Conservation (phyloP, 2,329 filamentous ascomycete species). For the Coleophoma eucalyptorum region DNA sequence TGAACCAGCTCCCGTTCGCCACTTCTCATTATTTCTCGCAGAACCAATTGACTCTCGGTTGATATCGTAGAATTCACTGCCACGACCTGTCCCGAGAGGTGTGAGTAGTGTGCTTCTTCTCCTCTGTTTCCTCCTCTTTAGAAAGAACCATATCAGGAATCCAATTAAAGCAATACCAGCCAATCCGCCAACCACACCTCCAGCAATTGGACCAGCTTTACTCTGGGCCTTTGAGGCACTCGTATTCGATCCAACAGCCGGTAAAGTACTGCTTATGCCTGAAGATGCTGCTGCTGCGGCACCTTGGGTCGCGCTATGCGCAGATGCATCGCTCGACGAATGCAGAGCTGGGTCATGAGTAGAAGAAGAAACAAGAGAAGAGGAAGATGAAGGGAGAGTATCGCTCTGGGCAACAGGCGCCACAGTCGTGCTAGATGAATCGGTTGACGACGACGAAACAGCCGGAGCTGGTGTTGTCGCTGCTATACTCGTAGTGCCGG, state of each 20-base stretch:
- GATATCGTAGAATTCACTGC: slow-evolving; percentile 18
- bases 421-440: slow-evolving; percentile 18
- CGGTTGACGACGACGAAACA: slow-evolving; percentile 18
- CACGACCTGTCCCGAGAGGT: slow-evolving; percentile 16
- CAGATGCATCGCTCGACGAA: not conserved
- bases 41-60: slow-evolving; percentile 16
- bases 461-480: slow-evolving; percentile 7
- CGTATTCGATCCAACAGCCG: not conserved
- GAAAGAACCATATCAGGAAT: slow-evolving; percentile 20
- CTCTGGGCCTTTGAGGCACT: slow-evolving; percentile 10
- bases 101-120: slow-evolving; percentile 19
- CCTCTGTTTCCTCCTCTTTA: slow-evolving; percentile 15
- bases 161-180: slow-evolving; percentile 20
- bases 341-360: not conserved
- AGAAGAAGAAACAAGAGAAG: slow-evolving; percentile 8
- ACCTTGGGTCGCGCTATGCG: not conserved
- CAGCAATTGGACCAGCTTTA: slow-evolving; percentile 19
- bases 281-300: not conserved
- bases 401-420: slow-evolving; percentile 20
- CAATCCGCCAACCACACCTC: slow-evolving; percentile 23
- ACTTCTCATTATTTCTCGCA: slow-evolving; percentile 11
- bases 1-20: slow-evolving; percentile 10
- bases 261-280: not conserved
- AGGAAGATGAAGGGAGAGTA: slow-evolving; percentile 9
- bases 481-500: not conserved